A percentile compares a stretch with the other conserved stretches of the same genome.
Evolutionary conservation across 73 alveolate species (phyloP).

Genomic region (Uronychia setigera): DNA sequence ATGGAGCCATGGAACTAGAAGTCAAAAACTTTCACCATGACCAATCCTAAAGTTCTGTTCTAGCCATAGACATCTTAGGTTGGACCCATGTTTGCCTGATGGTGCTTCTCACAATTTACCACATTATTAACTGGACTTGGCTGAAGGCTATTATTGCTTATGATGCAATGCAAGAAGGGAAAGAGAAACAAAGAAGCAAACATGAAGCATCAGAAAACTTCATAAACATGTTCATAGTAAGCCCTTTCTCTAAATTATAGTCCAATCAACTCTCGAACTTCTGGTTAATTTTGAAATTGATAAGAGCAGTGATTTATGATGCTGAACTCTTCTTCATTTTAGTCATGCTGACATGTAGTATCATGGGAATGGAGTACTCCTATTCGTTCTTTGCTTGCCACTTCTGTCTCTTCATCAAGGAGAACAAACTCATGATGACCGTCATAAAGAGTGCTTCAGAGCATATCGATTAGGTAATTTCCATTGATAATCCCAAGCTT

Average conservation of each 20-base stretch:
- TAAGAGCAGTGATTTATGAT: too few species aligned
- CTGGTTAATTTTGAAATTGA: background rate
- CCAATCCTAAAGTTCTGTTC: background rate
- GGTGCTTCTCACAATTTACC: background rate
- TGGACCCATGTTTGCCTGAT: background rate
- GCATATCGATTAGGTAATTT: background rate
- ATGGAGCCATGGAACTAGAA: background rate
- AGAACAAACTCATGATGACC: background rate
- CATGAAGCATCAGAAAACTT: background rate
- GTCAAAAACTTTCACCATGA: background rate
- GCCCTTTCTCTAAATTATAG: too few species aligned
- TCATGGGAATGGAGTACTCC: background rate
- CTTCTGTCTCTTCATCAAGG: conserved; percentile 8
- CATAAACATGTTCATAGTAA: too few species aligned
- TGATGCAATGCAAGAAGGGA: background rate
- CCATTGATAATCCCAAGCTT: background rate
- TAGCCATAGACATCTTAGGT: background rate
- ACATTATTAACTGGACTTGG: conserved; percentile 2
- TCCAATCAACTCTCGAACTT: background rate
- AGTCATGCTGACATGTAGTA: background rate
- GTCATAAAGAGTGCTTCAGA: background rate
- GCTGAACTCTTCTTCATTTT: background rate
- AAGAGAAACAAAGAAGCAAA: background rate
- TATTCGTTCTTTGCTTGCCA: background rate
- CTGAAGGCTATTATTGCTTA: background rate